Percentiles rank a stretch among this genome's conserved stretches.
Conservation (phyloP, 2,329 filamentous ascomycete genomes). For the Aspergillus tanneri region DNA sequence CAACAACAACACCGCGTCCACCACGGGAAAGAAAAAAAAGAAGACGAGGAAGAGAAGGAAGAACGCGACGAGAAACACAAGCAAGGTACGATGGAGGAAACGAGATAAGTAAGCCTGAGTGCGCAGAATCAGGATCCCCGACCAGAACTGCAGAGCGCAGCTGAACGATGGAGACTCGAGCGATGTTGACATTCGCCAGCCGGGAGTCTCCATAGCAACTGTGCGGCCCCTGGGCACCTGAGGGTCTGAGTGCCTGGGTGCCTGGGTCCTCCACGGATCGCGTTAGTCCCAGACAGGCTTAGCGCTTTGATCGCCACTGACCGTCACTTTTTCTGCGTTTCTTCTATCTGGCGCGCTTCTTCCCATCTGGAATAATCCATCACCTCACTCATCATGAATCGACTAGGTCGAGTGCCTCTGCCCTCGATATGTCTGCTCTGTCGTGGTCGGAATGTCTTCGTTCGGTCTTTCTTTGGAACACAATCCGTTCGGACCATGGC, state of each 20-base stretch:
- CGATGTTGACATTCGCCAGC: slow-evolving; percentile 30
- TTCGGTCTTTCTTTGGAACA: slow-evolving; percentile 23
- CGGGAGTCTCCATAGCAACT: slow-evolving; percentile 39
- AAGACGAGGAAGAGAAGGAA: slow-evolving; percentile 6
- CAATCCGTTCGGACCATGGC: slow-evolving; percentile 35
- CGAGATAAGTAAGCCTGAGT: slow-evolving; percentile 18
- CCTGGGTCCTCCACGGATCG: slow-evolving; percentile 17
- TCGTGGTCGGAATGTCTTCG: slow-evolving; percentile 24
- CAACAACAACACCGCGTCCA: background rate
- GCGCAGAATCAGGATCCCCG: background rate
- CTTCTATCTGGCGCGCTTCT: slow-evolving; percentile 8
- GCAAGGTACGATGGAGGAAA: background rate
- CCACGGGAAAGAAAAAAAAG: background rate
- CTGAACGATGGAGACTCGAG: slow-evolving; percentile 1
- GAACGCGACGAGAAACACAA: background rate
- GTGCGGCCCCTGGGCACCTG: slow-evolving; percentile 1
- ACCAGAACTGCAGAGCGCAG: slow-evolving; percentile 2
- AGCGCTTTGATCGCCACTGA: slow-evolving; percentile 15
- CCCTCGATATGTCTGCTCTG: slow-evolving; percentile 36
- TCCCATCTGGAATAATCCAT: slow-evolving; percentile 1
- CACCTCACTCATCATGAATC: slow-evolving; percentile 17
- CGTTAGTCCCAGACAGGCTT: slow-evolving; percentile 12
- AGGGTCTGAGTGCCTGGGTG: slow-evolving; percentile 16
- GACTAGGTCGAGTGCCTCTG: slow-evolving; percentile 30
- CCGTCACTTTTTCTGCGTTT: slow-evolving; percentile 7